Conservation (phyloP, 192 early-diverging fungal species). For the Entomortierella chlamydospora region DNA sequence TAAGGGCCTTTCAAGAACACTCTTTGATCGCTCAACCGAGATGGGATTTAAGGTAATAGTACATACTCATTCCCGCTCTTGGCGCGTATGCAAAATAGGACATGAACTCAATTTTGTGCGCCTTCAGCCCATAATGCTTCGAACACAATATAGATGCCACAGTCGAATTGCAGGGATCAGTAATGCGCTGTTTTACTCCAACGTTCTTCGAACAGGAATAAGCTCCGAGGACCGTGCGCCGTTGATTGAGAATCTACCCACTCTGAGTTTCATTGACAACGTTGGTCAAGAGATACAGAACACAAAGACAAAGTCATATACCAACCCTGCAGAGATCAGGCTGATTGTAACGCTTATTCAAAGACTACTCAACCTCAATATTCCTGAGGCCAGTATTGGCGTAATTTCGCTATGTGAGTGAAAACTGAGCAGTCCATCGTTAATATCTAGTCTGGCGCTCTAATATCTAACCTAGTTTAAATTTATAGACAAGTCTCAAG, state of each 20-base stretch:
- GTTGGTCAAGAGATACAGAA: constrained; percentile 60
- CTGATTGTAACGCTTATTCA: constrained; percentile 58
- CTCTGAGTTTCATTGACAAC: constrained; percentile 70
- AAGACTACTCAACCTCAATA: constrained; percentile 52
- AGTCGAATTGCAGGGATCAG: constrained; percentile 69
- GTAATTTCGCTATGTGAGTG: constrained; percentile 78
- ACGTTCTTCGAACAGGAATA: constrained; percentile 60
- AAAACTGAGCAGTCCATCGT: background rate
- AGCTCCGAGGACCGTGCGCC: constrained; percentile 44
- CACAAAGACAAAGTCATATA: constrained; percentile 61
- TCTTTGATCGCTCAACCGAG: constrained; percentile 82
- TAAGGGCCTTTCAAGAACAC: constrained; percentile 80
- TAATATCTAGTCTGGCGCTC: background rate
- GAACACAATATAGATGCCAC: constrained; percentile 84
- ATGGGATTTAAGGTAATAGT: constrained; percentile 50
- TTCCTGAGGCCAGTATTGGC: constrained; percentile 66
- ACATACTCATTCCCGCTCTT: no score
- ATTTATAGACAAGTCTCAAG: constrained; percentile 70
- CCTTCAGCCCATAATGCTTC: constrained; percentile 65
- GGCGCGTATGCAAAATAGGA: no score
- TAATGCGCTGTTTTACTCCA: constrained; percentile 73
- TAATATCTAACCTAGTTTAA: background rate
- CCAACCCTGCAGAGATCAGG: constrained; percentile 66
- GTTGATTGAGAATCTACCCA: constrained; percentile 61
- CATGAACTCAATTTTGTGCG: no score